phyloP scores from a whole-genome alignment of 2,329 filamentous ascomycete genomes.

The Fusarium liriodendri region DNA sequence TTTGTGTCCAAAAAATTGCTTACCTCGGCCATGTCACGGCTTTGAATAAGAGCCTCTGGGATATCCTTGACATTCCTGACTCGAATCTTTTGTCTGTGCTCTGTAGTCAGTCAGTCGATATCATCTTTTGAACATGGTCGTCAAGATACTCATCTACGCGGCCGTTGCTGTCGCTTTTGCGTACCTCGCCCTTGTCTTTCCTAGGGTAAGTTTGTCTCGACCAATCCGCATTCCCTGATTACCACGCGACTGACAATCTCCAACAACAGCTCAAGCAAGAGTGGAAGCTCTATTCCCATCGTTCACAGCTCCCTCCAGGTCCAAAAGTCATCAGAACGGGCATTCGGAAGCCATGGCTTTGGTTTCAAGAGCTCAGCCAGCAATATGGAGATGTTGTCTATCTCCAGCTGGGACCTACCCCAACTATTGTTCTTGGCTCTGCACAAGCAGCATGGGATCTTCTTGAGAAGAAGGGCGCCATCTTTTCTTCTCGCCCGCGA shows the following conservation, averaged over 20 bases:
- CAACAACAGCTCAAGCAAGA: slow-evolving; percentile 48
- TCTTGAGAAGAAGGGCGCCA: slow-evolving; percentile 55
- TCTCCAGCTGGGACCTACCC: slow-evolving; percentile 55
- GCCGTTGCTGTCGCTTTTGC: not conserved
- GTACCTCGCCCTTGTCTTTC: slow-evolving; percentile 34
- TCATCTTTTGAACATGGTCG: slow-evolving; percentile 13
- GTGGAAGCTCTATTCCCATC: slow-evolving; percentile 53
- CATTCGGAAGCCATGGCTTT: slow-evolving; percentile 54
- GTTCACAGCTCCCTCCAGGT: slow-evolving; percentile 52
- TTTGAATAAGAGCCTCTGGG: not conserved
- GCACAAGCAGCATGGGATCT: slow-evolving; percentile 57
- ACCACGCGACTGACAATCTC: not conserved
- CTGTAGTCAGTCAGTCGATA: not conserved
- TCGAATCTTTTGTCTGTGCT: not conserved
- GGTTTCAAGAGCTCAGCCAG: slow-evolving; percentile 53
- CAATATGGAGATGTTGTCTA: slow-evolving; percentile 56
- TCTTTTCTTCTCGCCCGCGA: slow-evolving; percentile 57
- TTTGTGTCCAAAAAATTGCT: not conserved
- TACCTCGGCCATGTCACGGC: not conserved
- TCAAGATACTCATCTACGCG: slow-evolving; percentile 12
- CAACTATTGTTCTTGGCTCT: slow-evolving; percentile 56
- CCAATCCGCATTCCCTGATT: not conserved
- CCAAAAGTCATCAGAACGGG: slow-evolving; percentile 52
- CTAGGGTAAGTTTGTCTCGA: slow-evolving; percentile 15
- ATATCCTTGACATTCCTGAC: not conserved